Conservation (phyloP, 2,329 filamentous ascomycete genomes). For the Penicillium sp. region DNA sequence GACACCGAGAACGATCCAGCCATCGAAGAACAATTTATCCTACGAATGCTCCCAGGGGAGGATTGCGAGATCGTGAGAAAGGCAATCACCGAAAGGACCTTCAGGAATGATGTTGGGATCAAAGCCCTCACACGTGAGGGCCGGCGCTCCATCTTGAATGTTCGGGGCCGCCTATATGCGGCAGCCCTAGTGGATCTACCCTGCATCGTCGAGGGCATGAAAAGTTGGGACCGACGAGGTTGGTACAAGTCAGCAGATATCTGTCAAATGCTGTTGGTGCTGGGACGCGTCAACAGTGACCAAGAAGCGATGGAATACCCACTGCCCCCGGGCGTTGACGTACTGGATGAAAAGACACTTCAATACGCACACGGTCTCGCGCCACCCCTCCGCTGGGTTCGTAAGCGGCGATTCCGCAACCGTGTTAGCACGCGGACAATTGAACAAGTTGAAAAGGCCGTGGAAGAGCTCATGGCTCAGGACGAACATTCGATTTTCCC, state of each 20-base stretch:
- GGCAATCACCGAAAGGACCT: constrained; percentile 65
- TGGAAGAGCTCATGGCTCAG: constrained; percentile 62
- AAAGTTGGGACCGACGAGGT: constrained; percentile 79
- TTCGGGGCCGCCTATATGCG: constrained; percentile 64
- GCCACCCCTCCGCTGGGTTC: constrained; percentile 76
- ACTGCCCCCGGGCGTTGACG: constrained; percentile 63
- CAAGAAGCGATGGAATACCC: constrained; percentile 57
- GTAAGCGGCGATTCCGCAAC: constrained; percentile 74
- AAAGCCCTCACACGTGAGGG: constrained; percentile 64
- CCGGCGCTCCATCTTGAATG: constrained; percentile 61
- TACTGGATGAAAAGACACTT: constrained; percentile 48
- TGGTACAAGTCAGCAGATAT: constrained; percentile 86
- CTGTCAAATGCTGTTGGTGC: constrained; percentile 77
- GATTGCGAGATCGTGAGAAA: constrained; percentile 75
- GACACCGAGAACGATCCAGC: constrained; percentile 79
- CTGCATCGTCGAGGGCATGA: constrained; percentile 81
- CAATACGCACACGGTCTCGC: constrained; percentile 80
- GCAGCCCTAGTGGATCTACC: constrained; percentile 74
- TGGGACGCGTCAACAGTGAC: constrained; percentile 58
- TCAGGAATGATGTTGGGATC: constrained; percentile 71
- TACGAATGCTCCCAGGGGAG: constrained; percentile 78
- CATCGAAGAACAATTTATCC: constrained; percentile 78
- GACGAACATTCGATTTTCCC: constrained; percentile 54
- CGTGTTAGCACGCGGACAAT: constrained; percentile 74
- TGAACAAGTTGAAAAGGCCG: constrained; percentile 71